phyloP scores from a whole-genome alignment of 148 eudicot genomes.

The Rhododendron griersonianum region DNA sequence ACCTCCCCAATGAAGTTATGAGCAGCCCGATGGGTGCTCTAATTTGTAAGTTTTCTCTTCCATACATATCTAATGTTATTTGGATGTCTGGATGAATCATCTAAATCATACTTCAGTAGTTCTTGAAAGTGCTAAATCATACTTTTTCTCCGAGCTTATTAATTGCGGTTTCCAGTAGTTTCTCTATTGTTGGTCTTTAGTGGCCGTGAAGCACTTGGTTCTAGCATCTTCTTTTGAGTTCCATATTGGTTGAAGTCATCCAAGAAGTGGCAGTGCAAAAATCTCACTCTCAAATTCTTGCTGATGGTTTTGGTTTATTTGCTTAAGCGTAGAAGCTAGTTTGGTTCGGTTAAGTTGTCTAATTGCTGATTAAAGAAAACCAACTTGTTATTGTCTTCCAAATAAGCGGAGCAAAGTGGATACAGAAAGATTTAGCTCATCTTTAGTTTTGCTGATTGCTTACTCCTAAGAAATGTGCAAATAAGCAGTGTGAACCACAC shows the following conservation, averaged over 20 bases:
- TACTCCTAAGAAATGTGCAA: background rate
- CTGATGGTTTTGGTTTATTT: background rate
- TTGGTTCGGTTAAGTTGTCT: background rate
- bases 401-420: background rate
- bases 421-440: background rate
- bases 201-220: background rate
- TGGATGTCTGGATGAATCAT: background rate
- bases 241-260: background rate
- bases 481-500: background rate
- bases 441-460: background rate
- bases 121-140: background rate
- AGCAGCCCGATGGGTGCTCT: conserved; percentile 87
- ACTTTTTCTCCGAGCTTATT: background rate
- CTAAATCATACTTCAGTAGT: background rate
- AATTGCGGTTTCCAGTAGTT: background rate
- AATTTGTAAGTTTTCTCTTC: conserved; percentile 55
- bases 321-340: background rate
- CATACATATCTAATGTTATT: background rate
- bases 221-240: background rate
- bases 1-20: conserved; percentile 92
- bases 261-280: background rate
- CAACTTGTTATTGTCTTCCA: background rate
- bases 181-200: background rate
- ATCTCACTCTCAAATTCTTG: background rate
- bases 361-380: background rate